Evolutionary conservation across 2,329 filamentous ascomycete species (phyloP), one percentile per base, ranked within the genome.

Genomic region (Plenodomus lindquistii): DNA sequence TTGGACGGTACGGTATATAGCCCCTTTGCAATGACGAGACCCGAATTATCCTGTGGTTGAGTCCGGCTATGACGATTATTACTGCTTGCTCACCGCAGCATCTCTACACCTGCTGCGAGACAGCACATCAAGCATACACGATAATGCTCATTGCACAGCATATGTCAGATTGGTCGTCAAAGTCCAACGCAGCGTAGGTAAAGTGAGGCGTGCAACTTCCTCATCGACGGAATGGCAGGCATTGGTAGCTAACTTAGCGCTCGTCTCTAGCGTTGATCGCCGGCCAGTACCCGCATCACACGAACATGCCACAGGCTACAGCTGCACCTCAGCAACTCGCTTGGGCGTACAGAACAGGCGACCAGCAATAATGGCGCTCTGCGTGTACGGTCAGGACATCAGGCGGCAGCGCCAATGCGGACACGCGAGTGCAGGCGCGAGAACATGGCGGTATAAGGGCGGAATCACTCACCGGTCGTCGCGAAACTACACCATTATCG

Each of bases 181-280:
- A 13, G 11, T 31, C 27, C 27, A 31, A 31, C 15, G 11, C 27
- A 31, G 11, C 27, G 4, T 15, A n/a, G n/a, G n/a, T n/a, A 44
- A 53, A 61, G 58, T 63, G 60, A 63, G 58, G 58, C 60, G 53
- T 48, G 44, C 44, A 13, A 22, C 38, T 13, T 38, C 43, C 37
- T 44, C 27, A 13, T 11, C 11, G 27, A 15, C 22, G 10, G 27
- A 31, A 31, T 31, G 27, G 27, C 11, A 31, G 27, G 6, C 27
- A 31, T 31, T 13, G 4, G 10, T 15, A 15, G 27, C 27, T 4
- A 31, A 7, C 6, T 13, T 15, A 31, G 27, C 11, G 11, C 27
- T 31, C 27, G 27, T 13, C 15, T 15, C 27, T 53, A 47, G 45
- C 20, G 38, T 38, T n/a, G 8, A 37, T 38, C 37, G 46, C 42